A percentile compares a stretch with the other conserved stretches of the same genome.
These are phyloP conservation scores for Ophiostoma tasmaniense DNA, from an alignment of 2,329 filamentous ascomycete genomes.

Conservation along the genomic window DNA sequence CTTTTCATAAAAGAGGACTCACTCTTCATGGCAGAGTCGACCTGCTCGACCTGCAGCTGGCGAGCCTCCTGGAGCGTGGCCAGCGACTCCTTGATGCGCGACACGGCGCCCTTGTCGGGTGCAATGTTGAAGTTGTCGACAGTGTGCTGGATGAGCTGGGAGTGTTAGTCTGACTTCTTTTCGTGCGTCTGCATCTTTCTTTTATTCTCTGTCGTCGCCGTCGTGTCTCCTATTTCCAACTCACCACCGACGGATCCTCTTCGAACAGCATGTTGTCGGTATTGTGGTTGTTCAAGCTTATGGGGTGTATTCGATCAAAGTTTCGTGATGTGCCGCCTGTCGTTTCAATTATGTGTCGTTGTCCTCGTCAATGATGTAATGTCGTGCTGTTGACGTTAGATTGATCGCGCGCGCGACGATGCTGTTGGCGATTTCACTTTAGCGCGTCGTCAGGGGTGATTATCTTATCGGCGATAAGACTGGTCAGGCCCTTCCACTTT, in stretches of 20 bases:
- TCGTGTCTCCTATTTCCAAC: slow-evolving; percentile 23
- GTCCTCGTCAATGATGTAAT: not conserved
- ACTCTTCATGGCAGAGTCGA: slow-evolving; percentile 58
- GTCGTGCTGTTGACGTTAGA: not conserved
- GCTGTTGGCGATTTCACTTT: not conserved
- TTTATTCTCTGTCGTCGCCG: not conserved
- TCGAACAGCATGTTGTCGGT: slow-evolving; percentile 74
- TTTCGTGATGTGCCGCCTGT: not conserved
- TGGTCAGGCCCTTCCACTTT: not conserved
- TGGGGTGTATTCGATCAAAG: not conserved
- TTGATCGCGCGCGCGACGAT: slow-evolving; percentile 1
- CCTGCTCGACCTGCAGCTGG: slow-evolving; percentile 64
- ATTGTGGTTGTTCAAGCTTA: not conserved
- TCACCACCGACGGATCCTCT: slow-evolving; percentile 79
- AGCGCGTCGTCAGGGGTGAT: slow-evolving; percentile 19
- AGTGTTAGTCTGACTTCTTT: not conserved
- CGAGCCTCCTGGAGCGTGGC: slow-evolving; percentile 77
- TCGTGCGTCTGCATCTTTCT: not conserved
- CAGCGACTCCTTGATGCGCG: slow-evolving; percentile 76
- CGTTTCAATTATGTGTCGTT: no score
- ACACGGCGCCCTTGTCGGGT: slow-evolving; percentile 75
- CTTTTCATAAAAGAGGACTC: slow-evolving; percentile 12
- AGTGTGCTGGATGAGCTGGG: slow-evolving; percentile 83
- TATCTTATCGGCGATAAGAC: slow-evolving; percentile 20
- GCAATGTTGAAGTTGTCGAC: slow-evolving; percentile 91